Evolutionary conservation across 2,329 filamentous ascomycete species (phyloP).

Genomic region (Aspergillus sp.): DNA sequence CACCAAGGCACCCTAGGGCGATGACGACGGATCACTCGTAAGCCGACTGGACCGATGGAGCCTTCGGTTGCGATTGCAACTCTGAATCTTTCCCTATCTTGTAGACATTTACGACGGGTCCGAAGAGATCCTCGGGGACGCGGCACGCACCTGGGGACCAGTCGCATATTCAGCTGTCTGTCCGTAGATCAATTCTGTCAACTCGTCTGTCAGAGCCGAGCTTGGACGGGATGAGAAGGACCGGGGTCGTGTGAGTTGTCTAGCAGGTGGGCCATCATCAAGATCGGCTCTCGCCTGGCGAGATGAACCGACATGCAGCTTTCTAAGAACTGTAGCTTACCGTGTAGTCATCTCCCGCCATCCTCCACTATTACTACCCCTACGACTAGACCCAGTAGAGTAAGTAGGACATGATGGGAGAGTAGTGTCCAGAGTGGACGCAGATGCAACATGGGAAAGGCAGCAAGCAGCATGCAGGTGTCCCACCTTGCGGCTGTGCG

Average conservation of each 20-base stretch:
- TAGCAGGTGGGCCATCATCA: neutral
- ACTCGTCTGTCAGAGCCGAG: neutral
- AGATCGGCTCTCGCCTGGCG: neutral
- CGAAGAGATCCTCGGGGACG: neutral
- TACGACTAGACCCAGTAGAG: neutral
- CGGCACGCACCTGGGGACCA: neutral
- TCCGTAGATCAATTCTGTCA: neutral
- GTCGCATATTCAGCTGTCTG: neutral
- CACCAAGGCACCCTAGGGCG: neutral
- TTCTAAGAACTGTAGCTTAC: neutral
- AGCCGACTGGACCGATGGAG: neutral
- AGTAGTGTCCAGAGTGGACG: neutral
- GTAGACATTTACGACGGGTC: neutral
- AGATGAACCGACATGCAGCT: neutral
- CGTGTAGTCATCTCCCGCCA: neutral
- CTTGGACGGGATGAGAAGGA: neutral
- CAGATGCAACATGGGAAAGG: neutral
- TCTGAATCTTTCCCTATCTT: neutral
- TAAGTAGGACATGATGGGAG: too few relatives aligned
- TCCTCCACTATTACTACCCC: neutral
- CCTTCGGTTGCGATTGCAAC: neutral
- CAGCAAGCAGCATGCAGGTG: neutral
- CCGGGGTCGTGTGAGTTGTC: neutral
- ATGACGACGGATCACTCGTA: neutral
- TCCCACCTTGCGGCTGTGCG: neutral